Evolutionary conservation across 2,329 filamentous ascomycete genomes (phyloP), one percentile per base, ranked within the genome.

Genomic region (Fusarium sp.): DNA sequence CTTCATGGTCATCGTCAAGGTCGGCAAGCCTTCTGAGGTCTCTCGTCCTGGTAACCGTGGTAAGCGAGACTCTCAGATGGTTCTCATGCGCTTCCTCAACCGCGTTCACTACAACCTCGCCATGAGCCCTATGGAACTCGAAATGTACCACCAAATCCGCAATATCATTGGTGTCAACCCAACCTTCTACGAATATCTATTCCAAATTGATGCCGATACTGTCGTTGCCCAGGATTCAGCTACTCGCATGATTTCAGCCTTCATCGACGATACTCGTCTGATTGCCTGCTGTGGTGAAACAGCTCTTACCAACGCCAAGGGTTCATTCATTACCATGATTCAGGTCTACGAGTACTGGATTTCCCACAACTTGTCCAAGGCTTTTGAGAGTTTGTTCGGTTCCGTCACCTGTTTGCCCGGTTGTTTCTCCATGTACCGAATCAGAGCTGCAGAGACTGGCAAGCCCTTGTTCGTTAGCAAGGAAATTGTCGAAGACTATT

Each of bases 281-380:
- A 95, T 98, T 76, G 96, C 92, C 58, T 89, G 96, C 51, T 99
- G 96, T 77, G 96, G 96, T 82, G 96, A 99, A 82, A 99, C 96
- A 1, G 92, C 92, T 18, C 86, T 99, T 49, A 94, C 91, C 69
- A 99, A 99, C 78, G 92, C 94, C 65, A 98, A 98, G 81, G 87
- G 92, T 9, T 98, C 95, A 2, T 94, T 97, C 77, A 90, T 97
- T 73, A 99, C 96, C 54, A 98, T 98, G 95, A 99, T 99, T 79
- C 96, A 99, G 82, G 95, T 99, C 34, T 99, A 98, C 85, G 95
- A 99, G 82, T 99, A 99, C 86, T 99, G 94, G 84, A 99, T 99
- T 77, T 98, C 95, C 54, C 95, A 99, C 85, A 97, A 98, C 79
- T 83, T 99, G 74, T 91, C 93, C 74, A 98, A 99, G 83, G 96